These are phyloP conservation scores for Circinella umbellata DNA, from an alignment of 371 early-diverging fungal species.

Conservation along the genomic window DNA sequence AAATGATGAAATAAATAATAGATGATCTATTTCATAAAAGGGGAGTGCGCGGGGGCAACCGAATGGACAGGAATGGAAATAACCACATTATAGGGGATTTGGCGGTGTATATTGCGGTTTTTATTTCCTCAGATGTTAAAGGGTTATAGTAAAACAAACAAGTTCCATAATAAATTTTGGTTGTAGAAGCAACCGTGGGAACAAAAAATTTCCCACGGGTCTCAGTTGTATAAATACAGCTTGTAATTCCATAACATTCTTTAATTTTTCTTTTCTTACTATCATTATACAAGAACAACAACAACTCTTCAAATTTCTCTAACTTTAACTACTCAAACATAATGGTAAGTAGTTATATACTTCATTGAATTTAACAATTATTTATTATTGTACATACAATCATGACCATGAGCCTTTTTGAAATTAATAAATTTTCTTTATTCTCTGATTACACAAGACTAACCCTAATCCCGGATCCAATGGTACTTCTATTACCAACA, in stretches of 20 bases:
- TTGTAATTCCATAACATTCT: not conserved
- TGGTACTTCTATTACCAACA: constrained; percentile 10
- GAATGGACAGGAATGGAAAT: not conserved
- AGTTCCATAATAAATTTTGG: not conserved
- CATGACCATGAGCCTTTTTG: too few relatives aligned
- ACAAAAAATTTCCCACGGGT: not conserved
- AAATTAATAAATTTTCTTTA: too few relatives aligned
- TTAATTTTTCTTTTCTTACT: not conserved
- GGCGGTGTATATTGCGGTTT: not conserved
- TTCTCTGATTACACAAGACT: constrained; percentile 6
- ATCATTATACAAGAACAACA: too few relatives aligned
- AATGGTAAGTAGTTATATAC: not conserved
- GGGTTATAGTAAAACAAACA: not conserved
- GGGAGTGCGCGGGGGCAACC: not conserved
- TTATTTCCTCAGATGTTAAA: constrained; percentile 1
- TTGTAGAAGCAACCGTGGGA: constrained; percentile 9
- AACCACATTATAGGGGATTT: too few relatives aligned
- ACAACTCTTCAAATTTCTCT: too few relatives aligned
- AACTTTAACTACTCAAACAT: too few relatives aligned
- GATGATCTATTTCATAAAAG: not conserved
- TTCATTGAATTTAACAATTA: too few relatives aligned
- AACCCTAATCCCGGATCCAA: constrained; percentile 4
- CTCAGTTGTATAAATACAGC: not conserved
- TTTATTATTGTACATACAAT: too few relatives aligned
- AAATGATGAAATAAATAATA: too few relatives aligned